A percentile compares a stretch with the other conserved stretches of the same genome.
phyloP scores from a whole-genome alignment of 129 eudicot species.

The carrot (Daucus carota) region DH1_v3.0 NC_030388.2:27079001-27079500 shows the following conservation, averaged over 20 bases:
- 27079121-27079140: constrained; percentile 1
- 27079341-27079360: not conserved
- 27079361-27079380: not conserved
- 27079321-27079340: not conserved
- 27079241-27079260: constrained; percentile 8
- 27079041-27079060: constrained; percentile 14
- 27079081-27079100: constrained; percentile 17
- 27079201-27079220: not conserved
- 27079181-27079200: not conserved
- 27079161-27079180: not conserved
- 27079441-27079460: not conserved
- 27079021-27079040: constrained; percentile 12
- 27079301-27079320: not conserved
- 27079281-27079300: not conserved
- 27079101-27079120: constrained; percentile 14
- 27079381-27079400: not conserved
- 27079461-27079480: constrained; percentile 2
- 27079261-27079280: not conserved
- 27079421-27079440: not conserved
- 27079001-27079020: constrained; percentile 25
- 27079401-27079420: constrained; percentile 1
- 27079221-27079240: not conserved
- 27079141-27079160: not conserved
- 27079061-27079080: constrained; percentile 23
- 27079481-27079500: not conserved